phyloP scores from a whole-genome alignment of 345 rosid species.

The Geranium brycei region DNA sequence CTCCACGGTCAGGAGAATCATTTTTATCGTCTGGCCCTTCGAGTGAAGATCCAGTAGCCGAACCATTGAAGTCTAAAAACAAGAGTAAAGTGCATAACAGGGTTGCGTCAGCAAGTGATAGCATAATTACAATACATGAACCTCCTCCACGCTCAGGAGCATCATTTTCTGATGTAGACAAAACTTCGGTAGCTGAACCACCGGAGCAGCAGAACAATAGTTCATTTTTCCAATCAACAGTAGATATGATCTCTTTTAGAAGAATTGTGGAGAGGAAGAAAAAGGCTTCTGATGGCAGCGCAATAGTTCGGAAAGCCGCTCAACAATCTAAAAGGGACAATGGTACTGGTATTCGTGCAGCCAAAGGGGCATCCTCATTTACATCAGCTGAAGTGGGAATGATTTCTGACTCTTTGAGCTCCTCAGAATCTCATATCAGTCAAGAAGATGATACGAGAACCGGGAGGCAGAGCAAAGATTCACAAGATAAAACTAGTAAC shows the following conservation, averaged over 20 bases:
- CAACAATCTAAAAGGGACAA: neutral
- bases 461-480: constrained; percentile 18
- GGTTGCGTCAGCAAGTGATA: constrained; percentile 14
- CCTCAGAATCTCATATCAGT: constrained; percentile 7
- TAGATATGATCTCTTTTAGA: constrained; percentile 9
- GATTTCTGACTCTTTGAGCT: too few species aligned
- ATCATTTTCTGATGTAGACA: constrained; percentile 12
- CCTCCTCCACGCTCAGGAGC: constrained; percentile 11
- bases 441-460: constrained; percentile 13
- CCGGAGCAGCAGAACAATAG: constrained; percentile 12
- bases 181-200: constrained; percentile 13
- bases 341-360: neutral
- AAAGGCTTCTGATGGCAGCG: constrained; percentile 1
- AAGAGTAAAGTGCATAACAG: constrained; percentile 23
- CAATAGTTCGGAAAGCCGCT: neutral
- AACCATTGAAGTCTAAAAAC: neutral
- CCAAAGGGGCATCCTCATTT: constrained; percentile 10
- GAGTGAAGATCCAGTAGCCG: neutral
- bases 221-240: constrained; percentile 12
- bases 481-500: neutral
- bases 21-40: neutral
- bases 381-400: too few species aligned
- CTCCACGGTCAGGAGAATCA: too few species aligned
- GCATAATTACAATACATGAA: constrained; percentile 15
- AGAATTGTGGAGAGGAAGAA: neutral